These are phyloP conservation scores for Podospora appendiculata DNA, from an alignment of 495 filamentous ascomycete genomes.

Conservation along the genomic window DNA sequence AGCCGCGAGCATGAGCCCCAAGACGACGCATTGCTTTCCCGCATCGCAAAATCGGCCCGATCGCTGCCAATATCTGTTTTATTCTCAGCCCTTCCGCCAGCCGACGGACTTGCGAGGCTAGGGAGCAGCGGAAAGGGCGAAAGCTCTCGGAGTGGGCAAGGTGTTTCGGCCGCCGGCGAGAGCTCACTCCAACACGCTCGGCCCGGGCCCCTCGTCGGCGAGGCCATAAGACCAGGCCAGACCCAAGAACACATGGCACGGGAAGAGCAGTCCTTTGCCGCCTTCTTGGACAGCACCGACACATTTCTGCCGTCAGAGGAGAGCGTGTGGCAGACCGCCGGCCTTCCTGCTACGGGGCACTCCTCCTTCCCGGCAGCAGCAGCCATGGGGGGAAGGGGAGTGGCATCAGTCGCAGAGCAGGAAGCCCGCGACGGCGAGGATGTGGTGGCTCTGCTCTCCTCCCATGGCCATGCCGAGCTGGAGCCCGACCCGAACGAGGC, in stretches of 20 bases:
- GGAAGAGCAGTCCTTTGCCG: constrained; percentile 36
- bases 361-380: background rate
- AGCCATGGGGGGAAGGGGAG: background rate
- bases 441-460: constrained; percentile 33
- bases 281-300: constrained; percentile 32
- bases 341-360: constrained; percentile 1
- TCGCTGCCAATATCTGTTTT: constrained; percentile 12
- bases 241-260: constrained; percentile 24
- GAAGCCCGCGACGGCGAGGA: constrained; percentile 34
- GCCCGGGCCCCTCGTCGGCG: constrained; percentile 52
- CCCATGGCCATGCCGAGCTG: constrained; percentile 7
- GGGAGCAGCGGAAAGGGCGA: constrained; percentile 16
- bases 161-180: constrained; percentile 10
- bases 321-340: too few species aligned
- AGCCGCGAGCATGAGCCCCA: background rate
- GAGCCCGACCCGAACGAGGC: constrained; percentile 13
- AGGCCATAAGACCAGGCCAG: constrained; percentile 14
- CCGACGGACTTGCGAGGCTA: constrained; percentile 1
- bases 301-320: constrained; percentile 11
- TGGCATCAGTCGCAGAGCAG: constrained; percentile 22
- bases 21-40: constrained; percentile 6
- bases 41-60: constrained; percentile 19
- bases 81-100: constrained; percentile 5
- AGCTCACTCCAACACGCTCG: constrained; percentile 14
- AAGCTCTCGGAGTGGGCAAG: constrained; percentile 6